Evolutionary conservation across 225 moss, liverwort and hornwort species (phyloP).

Genomic region (Thuidium tamariscinum): DNA sequence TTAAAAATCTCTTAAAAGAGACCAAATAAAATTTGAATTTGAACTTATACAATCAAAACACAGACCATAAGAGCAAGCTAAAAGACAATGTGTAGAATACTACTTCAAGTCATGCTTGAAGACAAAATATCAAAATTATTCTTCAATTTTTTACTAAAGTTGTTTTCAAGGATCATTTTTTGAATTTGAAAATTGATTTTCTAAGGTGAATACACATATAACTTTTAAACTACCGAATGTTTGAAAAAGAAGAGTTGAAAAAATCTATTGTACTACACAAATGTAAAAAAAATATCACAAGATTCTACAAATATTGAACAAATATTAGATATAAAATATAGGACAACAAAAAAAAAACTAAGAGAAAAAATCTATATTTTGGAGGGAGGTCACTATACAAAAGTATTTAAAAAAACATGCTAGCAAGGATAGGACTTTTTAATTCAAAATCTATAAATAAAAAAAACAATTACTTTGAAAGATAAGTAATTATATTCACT

Average conservation of each 20-base stretch:
- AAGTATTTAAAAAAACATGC: neutral
- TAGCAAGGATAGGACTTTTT: neutral
- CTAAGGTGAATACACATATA: fast-evolving
- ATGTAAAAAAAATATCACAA: neutral
- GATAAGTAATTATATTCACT: fast-evolving
- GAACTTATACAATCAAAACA: neutral
- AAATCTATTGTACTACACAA: neutral
- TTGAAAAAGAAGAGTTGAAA: neutral
- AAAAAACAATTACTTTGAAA: neutral
- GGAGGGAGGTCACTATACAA: fast-evolving
- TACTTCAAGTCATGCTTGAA: neutral
- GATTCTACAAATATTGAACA: neutral
- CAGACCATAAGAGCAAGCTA: too few species aligned
- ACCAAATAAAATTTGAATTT: neutral
- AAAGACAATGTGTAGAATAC: neutral
- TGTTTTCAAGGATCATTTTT: neutral
- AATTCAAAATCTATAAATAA: fast-evolving
- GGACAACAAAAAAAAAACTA: neutral
- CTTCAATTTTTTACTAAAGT: too few species aligned
- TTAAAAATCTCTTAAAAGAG: too few species aligned
- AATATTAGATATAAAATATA: neutral
- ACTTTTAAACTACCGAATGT: neutral
- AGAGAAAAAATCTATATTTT: neutral
- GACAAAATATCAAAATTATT: too few species aligned
- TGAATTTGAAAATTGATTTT: neutral